Evolutionary conservation across 345 rosid species (phyloP), one percentile per base, ranked within the genome.

Genomic region (Boechera divaricarpa): DNA sequence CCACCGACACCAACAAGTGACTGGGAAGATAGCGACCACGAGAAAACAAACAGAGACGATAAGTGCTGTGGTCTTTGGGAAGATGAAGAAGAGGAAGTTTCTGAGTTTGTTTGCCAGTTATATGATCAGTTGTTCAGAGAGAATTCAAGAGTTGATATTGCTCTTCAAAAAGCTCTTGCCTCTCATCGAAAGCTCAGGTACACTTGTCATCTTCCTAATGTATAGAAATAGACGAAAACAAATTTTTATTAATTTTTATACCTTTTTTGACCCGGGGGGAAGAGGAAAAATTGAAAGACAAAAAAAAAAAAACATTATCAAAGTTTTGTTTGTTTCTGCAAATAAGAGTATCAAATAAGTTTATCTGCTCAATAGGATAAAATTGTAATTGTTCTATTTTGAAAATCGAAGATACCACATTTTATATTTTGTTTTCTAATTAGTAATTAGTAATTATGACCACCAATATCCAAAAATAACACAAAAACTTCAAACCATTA

Each of bases 11-110:
- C 94, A 1, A 38, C 57, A 4, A 95, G 99, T 82, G 98, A 92
- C 80, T 95, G 99, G 99, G 99, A 89, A 81, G 99, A 95, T 70
- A 89, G 90, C 47, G 97, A 95, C 44, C 69, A 79, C 15, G 99
- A 90, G 81, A 87, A 84, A 70, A 74, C 49, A 3, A 73, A 67
- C 28, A 44, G 72, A 56, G 73, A 39, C 10, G 62, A 55, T 6
- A 72, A 72, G 73, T 72, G 54, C 51, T 39, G 69, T 58, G 88
- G 86, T 29, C 82, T 86, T 66, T 85, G 97, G 96, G 94, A 95
- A 61, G 89, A 88, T 0, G 90, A 89, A 12, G 97, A 92, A 72
- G 92, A 86, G 35, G 90, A 91, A 41, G 63, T 95, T 15, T 88
- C 97, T 2, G 86, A 83, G 78, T 92, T 95, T 73, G 79, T 91